Conservation (phyloP, 805 yeast genomes). For the Yarrowia sp. region DNA sequence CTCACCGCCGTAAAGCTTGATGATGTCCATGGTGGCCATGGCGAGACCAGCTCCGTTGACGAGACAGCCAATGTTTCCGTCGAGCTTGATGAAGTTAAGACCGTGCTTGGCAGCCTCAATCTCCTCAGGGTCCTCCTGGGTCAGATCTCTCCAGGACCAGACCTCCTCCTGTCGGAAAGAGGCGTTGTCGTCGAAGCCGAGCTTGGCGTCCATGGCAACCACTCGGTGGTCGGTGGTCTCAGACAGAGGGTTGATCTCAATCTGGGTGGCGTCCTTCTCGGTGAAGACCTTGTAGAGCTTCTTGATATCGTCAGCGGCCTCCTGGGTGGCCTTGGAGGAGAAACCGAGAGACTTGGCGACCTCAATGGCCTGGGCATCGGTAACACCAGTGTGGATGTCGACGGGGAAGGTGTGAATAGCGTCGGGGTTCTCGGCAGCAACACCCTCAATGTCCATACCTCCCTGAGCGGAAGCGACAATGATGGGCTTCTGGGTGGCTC, state of each 20-base stretch:
- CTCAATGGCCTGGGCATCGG: conserved; percentile 67
- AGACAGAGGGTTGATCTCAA: conserved; percentile 96
- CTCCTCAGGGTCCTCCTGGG: conserved; percentile 98
- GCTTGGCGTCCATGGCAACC: conserved; percentile 98
- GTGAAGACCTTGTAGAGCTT: conserved; percentile 83
- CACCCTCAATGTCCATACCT: conserved; percentile 99
- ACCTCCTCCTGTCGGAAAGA: conserved; percentile 91
- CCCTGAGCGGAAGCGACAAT: conserved; percentile 97
- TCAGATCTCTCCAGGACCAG: conserved; percentile 91
- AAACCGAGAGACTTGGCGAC: conserved; percentile 81
- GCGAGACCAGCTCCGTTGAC: conserved; percentile 99
- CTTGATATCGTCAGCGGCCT: conserved; percentile 83
- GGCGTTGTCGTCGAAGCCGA: conserved; percentile 96
- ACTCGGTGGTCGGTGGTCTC: conserved; percentile 89
- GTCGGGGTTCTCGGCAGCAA: conserved; percentile 84
- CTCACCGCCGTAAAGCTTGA: conserved; percentile 95
- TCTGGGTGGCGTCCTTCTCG: conserved; percentile 95
- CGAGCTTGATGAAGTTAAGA: conserved; percentile 93
- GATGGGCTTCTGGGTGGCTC: conserved; percentile 83
- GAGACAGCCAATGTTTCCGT: conserved; percentile 97
- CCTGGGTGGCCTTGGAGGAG: conserved; percentile 68
- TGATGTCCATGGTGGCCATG: conserved; percentile 99
- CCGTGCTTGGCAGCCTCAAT: conserved; percentile 86
- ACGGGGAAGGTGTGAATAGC: conserved; percentile 88
- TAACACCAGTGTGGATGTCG: conserved; percentile 73